Evolutionary conservation across 768 basidiomycete species (phyloP).

Genomic region (Tricholoma sp.): DNA sequence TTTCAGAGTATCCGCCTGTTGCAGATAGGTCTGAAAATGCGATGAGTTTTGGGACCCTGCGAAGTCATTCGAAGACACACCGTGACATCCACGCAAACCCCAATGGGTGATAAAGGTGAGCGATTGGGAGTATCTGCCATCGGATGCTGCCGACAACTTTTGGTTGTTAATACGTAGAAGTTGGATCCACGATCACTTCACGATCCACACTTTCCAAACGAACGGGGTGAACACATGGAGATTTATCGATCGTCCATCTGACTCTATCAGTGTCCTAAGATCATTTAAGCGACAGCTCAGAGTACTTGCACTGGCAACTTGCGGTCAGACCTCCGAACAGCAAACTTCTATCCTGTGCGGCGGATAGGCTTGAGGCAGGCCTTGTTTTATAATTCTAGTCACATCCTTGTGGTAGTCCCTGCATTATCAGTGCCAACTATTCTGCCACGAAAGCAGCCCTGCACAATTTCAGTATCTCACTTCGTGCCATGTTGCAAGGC

Average conservation of each 20-base stretch:
- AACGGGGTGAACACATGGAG: too few species aligned
- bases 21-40: slow-evolving; percentile 36
- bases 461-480: slow-evolving; percentile 44
- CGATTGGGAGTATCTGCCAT: slow-evolving; percentile 10
- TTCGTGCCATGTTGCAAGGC: slow-evolving; percentile 40
- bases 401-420: slow-evolving; percentile 50
- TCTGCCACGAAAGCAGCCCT: slow-evolving; percentile 55
- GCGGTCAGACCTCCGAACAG: too few species aligned
- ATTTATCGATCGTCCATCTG: too few species aligned
- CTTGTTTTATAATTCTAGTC: slow-evolving; percentile 45
- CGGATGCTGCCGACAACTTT: neutral
- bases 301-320: too few species aligned
- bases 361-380: slow-evolving; percentile 39
- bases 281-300: too few species aligned
- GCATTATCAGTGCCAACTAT: slow-evolving; percentile 40
- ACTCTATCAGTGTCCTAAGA: too few species aligned
- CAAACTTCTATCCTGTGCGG: too few species aligned
- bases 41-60: slow-evolving; percentile 4
- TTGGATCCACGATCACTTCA: too few species aligned
- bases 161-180: too few species aligned
- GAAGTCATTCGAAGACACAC: slow-evolving; percentile 4
- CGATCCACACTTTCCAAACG: too few species aligned
- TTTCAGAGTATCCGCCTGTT: slow-evolving; percentile 60
- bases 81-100: neutral
- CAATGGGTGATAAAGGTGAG: slow-evolving; percentile 4